Conservation (phyloP, 352 stramenopile genomes). For the Blastocystis sp. region DNA sequence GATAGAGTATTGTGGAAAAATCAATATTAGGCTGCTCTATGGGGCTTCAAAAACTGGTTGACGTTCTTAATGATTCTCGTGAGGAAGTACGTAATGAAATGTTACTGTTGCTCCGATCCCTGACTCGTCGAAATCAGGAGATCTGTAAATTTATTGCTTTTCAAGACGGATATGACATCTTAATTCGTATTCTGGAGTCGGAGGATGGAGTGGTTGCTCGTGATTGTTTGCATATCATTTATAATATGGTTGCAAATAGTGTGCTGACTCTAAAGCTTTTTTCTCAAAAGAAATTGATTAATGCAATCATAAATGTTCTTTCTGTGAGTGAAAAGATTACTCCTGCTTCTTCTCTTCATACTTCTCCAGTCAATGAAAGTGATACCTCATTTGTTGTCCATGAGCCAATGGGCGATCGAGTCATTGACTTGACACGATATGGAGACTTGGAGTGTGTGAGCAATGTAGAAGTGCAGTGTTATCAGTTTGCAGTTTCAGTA, state of each 20-base stretch:
- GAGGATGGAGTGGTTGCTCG: slow-evolving; percentile 57
- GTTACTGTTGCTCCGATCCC: slow-evolving; percentile 61
- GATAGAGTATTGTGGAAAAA: slow-evolving; percentile 62
- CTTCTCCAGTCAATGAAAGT: not conserved
- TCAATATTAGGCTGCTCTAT: slow-evolving; percentile 60
- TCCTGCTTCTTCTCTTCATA: not conserved
- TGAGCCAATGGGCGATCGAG: slow-evolving; percentile 7
- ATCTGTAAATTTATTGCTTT: slow-evolving; percentile 65
- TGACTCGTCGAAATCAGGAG: slow-evolving; percentile 64
- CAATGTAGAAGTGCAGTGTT: slow-evolving; percentile 54
- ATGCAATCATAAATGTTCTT: slow-evolving; percentile 1
- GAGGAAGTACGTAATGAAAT: slow-evolving; percentile 64
- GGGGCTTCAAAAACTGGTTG: slow-evolving; percentile 62
- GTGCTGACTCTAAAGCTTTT: slow-evolving; percentile 64
- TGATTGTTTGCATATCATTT: slow-evolving; percentile 64
- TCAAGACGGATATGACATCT: slow-evolving; percentile 63
- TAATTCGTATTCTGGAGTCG: slow-evolving; percentile 62
- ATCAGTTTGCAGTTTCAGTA: slow-evolving; percentile 40
- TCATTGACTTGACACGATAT: slow-evolving; percentile 23
- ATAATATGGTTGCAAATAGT: slow-evolving; percentile 62
- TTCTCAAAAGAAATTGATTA: slow-evolving; percentile 50
- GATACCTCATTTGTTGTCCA: not conserved
- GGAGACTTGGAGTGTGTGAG: slow-evolving; percentile 6
- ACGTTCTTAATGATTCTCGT: slow-evolving; percentile 62
- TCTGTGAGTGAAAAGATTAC: not conserved